These are phyloP conservation scores for Metschnikowia koreensis DNA, from an alignment of 805 yeast species.

Conservation along the genomic window DNA sequence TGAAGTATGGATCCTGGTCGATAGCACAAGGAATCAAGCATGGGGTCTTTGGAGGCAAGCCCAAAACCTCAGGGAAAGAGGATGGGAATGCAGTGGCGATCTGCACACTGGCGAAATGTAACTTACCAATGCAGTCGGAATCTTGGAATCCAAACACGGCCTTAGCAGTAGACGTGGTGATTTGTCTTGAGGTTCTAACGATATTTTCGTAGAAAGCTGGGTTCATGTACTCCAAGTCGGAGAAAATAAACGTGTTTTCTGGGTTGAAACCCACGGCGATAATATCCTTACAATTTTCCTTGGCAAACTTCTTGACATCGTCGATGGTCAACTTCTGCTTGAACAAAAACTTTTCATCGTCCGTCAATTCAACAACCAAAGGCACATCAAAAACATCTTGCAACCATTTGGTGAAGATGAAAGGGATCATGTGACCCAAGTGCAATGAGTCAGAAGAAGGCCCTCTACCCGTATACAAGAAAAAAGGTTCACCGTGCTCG, in stretches of 20 bases:
- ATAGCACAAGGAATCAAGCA: constrained; percentile 98
- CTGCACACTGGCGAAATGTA: constrained; percentile 95
- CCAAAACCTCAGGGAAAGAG: constrained; percentile 91
- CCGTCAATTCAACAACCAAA: constrained; percentile 88
- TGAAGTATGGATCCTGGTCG: constrained; percentile 97
- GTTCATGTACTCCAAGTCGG: constrained; percentile 90
- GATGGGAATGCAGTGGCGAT: constrained; percentile 95
- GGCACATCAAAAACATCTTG: constrained; percentile 98
- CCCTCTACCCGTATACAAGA: constrained; percentile 95
- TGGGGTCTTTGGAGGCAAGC: constrained; percentile 84
- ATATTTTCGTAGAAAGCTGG: constrained; percentile 93
- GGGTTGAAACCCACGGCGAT: constrained; percentile 93
- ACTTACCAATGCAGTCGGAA: constrained; percentile 89
- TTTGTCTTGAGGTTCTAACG: constrained; percentile 87
- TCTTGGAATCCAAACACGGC: constrained; percentile 97
- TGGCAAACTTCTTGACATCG: constrained; percentile 78
- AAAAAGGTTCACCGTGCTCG: constrained; percentile 93
- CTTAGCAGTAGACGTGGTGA: constrained; percentile 94
- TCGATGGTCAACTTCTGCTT: constrained; percentile 86
- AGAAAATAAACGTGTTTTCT: constrained; percentile 90
- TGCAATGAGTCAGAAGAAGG: constrained; percentile 95
- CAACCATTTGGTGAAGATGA: constrained; percentile 93
- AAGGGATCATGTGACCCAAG: constrained; percentile 95
- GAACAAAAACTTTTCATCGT: constrained; percentile 95
- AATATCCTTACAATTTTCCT: constrained; percentile 87